Base-by-base conservation (phyloP, 139 green algal species). In the Coccomyxa sp. region DNA sequence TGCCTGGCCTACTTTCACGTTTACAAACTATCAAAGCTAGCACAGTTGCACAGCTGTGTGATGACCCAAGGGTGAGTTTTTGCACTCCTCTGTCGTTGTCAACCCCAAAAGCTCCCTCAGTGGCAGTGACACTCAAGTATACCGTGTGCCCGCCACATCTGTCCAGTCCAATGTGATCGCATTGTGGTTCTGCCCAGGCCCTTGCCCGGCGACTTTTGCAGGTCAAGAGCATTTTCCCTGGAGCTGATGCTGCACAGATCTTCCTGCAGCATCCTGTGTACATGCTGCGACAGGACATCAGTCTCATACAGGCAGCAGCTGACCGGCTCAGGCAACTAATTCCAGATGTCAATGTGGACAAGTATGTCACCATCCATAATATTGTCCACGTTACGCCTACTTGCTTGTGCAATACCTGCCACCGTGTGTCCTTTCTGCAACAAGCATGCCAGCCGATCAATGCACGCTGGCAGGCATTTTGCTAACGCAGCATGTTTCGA, bases 161-260 rank as follows among this genome's bases (percentile, higher is more conserved):
- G 3, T 51, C 38, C 38, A 51, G 38, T 51, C 38, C 38, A 51
- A 51, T 7, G 38, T 51, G 38, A 51, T 51, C 3, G 38, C 38
- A 51, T 51, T 7, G 38, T 51, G 38, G 38, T 51, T 51, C 38
- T 51, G 38, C 38, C n/a, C 38, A 51, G 38, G 38, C 38, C 38
- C 38, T 51, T 51, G 38, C 38, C 38, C 38, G 38, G 38, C 38
- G 38, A 45, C 82, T 97, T 77, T 60, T 97, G 77, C 11, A 76
- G 51, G 79, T 97, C 13, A 93, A 93, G 66, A 14, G 25, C 0
- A 83, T 90, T 4, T 95, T 97, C 66, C 94, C 94, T 0, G n/a
- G 82, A 63, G 89, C 93, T 18, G 82, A 95, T 82, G 79, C 89
- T 11, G 76, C 79, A 7, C 32, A 67, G 13, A 87, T 97, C 88